Conservation (phyloP, 2,329 filamentous ascomycete genomes). For the Dothistroma septosporum region DNA sequence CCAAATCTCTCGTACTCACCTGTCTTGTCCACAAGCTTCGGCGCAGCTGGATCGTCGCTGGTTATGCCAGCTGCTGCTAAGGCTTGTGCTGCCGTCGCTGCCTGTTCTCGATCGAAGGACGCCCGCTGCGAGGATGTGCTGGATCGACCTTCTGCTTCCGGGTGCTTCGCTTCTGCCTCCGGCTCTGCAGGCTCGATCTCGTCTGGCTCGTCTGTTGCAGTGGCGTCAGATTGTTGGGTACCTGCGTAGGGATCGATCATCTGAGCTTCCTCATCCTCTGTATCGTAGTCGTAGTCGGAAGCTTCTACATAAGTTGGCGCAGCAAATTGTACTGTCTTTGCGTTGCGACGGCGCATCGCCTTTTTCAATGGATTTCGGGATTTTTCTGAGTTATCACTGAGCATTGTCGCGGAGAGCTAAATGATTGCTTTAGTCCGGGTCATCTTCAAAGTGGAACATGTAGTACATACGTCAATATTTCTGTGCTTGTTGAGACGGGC, state of each 20-base stretch:
- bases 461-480: conserved; percentile 81
- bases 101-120: conserved; percentile 33
- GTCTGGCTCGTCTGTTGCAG: conserved; percentile 17
- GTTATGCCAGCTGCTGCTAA: conserved; percentile 21
- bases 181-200: conserved; percentile 23
- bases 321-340: conserved; percentile 82
- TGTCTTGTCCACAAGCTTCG: conserved; percentile 33
- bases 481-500: conserved; percentile 95
- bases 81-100: conserved; percentile 26
- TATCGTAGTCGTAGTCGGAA: conserved; percentile 79
- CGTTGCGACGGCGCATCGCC: conserved; percentile 73
- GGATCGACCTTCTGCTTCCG: conserved; percentile 21
- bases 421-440: conserved; percentile 15
- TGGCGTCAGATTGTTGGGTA: conserved; percentile 20
- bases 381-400: conserved; percentile 71
- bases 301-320: conserved; percentile 84
- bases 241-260: conserved; percentile 28
- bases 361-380: conserved; percentile 78
- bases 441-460: background rate
- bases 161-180: conserved; percentile 20
- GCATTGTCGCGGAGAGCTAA: conserved; percentile 66
- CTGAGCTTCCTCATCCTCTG: conserved; percentile 55
- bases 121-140: conserved; percentile 28
- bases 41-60: conserved; percentile 29
- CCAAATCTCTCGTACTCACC: conserved; percentile 21